Evolutionary conservation across 352 stramenopile species (phyloP).

Genomic region (Phytophthora macrochlamydospora): DNA sequence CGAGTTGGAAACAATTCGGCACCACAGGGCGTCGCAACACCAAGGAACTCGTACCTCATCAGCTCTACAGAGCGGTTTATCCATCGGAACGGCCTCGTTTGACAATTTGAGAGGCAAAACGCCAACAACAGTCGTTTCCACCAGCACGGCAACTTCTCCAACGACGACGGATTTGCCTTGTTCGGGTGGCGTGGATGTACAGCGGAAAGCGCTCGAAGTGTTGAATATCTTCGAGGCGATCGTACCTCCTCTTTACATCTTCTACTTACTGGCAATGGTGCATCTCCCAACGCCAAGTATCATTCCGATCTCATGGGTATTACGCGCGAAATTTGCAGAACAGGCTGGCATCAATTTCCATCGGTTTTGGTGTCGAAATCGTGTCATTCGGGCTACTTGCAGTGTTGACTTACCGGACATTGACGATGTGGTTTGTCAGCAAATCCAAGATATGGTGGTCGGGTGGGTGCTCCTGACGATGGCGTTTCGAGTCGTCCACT

Average conservation of each 20-base stretch:
- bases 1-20: conserved; percentile 6
- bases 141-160: neutral
- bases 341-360: conserved; percentile 19
- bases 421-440: neutral
- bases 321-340: conserved; percentile 2
- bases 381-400: neutral
- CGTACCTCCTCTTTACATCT: conserved; percentile 38
- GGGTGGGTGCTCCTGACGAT: conserved; percentile 7
- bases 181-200: neutral
- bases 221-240: conserved; percentile 40
- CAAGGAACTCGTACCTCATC: neutral
- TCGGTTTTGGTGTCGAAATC: neutral
- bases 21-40: neutral
- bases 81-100: neutral
- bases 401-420: neutral
- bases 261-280: conserved; percentile 26
- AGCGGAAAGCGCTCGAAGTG: conserved; percentile 18
- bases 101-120: conserved; percentile 2
- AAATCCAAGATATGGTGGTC: conserved; percentile 4
- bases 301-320: conserved; percentile 36
- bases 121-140: conserved; percentile 3
- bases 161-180: no score
- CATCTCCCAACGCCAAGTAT: conserved; percentile 32
- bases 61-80: neutral
- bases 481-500: conserved; percentile 6